phyloP scores from a whole-genome alignment of 2,329 filamentous ascomycete genomes.

The Pyrenochaeta sp. region DNA sequence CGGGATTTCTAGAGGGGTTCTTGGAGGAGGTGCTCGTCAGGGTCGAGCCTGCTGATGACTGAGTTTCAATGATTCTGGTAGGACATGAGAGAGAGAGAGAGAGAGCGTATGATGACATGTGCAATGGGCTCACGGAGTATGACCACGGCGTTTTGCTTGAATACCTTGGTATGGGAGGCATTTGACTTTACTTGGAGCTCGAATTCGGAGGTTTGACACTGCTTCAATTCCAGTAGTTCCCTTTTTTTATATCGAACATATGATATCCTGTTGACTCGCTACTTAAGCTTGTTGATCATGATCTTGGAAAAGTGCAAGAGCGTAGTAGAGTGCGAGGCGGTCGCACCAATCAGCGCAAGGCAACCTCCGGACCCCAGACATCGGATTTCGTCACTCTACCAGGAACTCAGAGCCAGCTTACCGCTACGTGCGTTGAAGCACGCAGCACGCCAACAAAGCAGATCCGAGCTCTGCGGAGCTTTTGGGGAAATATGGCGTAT shows the following conservation, averaged over 20 bases:
- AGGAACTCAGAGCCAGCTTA: constrained; percentile 2
- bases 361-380: constrained; percentile 16
- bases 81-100: not conserved
- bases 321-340: no score
- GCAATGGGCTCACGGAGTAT: no score
- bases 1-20: constrained; percentile 88
- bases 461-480: not conserved
- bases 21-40: constrained; percentile 92
- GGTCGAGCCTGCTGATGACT: constrained; percentile 85
- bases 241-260: no score
- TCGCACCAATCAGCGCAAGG: constrained; percentile 16
- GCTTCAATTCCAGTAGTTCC: no score
- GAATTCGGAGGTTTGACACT: no score
- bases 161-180: no score
- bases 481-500: constrained; percentile 13
- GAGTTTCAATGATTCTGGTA: not conserved
- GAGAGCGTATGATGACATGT: not conserved
- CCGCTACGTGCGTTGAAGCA: constrained; percentile 2
- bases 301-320: no score
- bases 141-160: not conserved
- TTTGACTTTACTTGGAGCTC: no score
- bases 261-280: no score
- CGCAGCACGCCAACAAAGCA: not conserved
- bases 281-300: no score
- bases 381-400: constrained; percentile 22